A percentile compares a stretch with the other conserved stretches of the same genome.
These are phyloP conservation scores for Fagopyrum tataricum DNA, from an alignment of 148 eudicot genomes.

Conservation along the genomic window DNA sequence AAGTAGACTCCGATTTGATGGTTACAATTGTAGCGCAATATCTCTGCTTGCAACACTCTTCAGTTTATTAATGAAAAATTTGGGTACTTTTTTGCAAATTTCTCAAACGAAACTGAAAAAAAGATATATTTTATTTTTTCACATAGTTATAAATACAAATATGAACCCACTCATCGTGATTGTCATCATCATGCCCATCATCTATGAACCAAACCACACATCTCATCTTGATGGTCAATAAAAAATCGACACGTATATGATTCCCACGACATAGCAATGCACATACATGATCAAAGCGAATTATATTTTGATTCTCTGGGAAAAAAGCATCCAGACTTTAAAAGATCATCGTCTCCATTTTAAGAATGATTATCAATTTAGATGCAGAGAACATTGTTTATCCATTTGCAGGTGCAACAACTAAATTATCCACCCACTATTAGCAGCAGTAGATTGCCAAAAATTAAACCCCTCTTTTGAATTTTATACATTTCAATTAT, in stretches of 20 bases:
- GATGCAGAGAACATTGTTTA: not conserved
- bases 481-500: not conserved
- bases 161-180: not conserved
- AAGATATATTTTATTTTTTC: too few relatives aligned
- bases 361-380: not conserved
- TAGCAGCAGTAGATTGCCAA: conserved; percentile 12
- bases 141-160: not conserved
- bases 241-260: not conserved
- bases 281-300: not conserved
- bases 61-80: too few relatives aligned
- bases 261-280: not conserved
- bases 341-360: conserved; percentile 3
- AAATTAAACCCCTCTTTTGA: not conserved
- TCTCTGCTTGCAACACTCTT: too few relatives aligned
- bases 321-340: not conserved
- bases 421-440: not conserved
- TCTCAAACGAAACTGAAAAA: too few relatives aligned
- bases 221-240: not conserved
- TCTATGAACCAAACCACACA: not conserved
- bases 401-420: not conserved
- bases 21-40: too few relatives aligned
- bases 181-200: not conserved
- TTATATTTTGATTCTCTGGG: not conserved
- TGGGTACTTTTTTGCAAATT: too few relatives aligned
- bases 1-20: too few relatives aligned